These are phyloP conservation scores for Yarrowia osloensis DNA, from an alignment of 805 yeast genomes.

Conservation along the genomic window DNA sequence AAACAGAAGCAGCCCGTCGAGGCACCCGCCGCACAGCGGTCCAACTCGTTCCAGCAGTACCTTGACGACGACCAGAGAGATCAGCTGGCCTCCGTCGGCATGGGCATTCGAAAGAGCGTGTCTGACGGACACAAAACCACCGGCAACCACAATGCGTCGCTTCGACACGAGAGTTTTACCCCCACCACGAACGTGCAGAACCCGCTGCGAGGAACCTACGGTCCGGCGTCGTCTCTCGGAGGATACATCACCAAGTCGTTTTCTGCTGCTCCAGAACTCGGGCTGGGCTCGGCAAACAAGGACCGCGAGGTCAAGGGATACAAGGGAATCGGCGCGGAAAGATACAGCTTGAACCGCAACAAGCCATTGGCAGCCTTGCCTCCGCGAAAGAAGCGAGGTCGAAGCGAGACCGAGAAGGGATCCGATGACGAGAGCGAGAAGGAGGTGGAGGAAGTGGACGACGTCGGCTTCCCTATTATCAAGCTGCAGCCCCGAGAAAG, in stretches of 20 bases:
- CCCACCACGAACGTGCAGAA: not conserved
- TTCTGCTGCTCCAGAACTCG: constrained; percentile 13
- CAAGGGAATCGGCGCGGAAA: constrained; percentile 15
- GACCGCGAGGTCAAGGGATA: constrained; percentile 3
- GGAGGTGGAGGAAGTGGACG: constrained; percentile 5
- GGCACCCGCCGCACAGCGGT: not conserved
- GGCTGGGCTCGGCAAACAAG: not conserved
- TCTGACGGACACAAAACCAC: constrained; percentile 20
- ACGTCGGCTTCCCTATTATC: not conserved
- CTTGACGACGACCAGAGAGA: constrained; percentile 15
- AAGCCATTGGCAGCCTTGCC: constrained; percentile 14
- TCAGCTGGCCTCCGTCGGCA: constrained; percentile 8
- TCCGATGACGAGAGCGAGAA: constrained; percentile 10
- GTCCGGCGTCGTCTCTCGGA: constrained; percentile 1
- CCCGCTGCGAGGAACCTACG: constrained; percentile 10
- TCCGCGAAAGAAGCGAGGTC: constrained; percentile 13
- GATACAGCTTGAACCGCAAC: constrained; percentile 20
- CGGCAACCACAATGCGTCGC: constrained; percentile 15
- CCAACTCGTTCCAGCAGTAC: constrained; percentile 7
- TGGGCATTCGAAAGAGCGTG: constrained; percentile 15
- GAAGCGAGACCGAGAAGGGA: constrained; percentile 7
- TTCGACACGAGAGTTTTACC: not conserved
- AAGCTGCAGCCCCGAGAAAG: constrained; percentile 16
- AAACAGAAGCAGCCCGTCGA: constrained; percentile 10
- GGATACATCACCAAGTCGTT: constrained; percentile 20